phyloP scores from a whole-genome alignment of 1,284 basidiomycete genomes.

The Meira miltonrushii region DNA sequence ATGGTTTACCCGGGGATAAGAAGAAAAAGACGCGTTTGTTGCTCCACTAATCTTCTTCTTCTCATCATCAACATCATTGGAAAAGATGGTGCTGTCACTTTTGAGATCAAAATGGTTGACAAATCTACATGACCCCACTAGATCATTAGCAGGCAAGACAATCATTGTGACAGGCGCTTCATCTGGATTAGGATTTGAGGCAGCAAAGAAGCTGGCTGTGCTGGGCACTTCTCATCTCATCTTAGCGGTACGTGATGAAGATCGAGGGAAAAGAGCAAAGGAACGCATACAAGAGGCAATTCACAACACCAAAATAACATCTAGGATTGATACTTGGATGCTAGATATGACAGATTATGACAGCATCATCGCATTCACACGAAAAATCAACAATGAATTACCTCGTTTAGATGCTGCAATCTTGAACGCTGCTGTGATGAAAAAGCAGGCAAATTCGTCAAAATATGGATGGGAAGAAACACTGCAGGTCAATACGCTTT shows the following conservation, averaged over 20 bases:
- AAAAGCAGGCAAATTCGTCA: neutral
- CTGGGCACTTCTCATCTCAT: neutral
- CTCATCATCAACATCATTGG: no score
- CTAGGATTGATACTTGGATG: neutral
- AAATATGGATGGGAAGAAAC: neutral
- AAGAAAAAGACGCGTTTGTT: no score
- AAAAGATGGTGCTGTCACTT: no score
- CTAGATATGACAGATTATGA: neutral
- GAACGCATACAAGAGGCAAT: neutral
- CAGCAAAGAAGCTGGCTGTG: neutral
- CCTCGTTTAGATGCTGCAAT: neutral
- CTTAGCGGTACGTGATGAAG: neutral
- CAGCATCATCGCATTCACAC: neutral
- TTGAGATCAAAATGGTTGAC: no score
- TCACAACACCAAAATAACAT: neutral
- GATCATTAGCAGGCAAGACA: neutral
- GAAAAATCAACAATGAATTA: neutral
- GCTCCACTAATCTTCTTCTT: no score
- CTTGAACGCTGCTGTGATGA: neutral
- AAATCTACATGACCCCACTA: no score
- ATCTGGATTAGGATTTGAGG: neutral
- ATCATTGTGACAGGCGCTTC: neutral
- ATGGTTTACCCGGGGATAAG: no score
- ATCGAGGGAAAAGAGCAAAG: neutral
- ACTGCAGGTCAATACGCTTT: neutral